Conservation (phyloP, 768 basidiomycete species). For the Kwoniella mangroviensis region DNA sequence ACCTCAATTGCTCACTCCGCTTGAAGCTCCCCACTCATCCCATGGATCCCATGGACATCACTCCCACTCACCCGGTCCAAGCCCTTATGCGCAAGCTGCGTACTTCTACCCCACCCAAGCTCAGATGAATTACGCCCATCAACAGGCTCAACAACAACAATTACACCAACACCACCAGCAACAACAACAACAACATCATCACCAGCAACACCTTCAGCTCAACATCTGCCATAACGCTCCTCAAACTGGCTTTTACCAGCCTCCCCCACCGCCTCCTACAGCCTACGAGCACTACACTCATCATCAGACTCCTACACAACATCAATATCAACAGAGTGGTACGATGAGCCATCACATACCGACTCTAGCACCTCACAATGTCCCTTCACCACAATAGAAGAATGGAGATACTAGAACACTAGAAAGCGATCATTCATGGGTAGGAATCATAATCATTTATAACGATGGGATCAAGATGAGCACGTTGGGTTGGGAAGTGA, state of each 20-base stretch:
- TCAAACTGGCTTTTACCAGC: not conserved
- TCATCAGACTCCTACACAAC: slow-evolving; percentile 1
- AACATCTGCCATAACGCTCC: slow-evolving; percentile 5
- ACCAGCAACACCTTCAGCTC: slow-evolving; percentile 2
- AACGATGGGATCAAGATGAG: not conserved
- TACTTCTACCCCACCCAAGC: slow-evolving; percentile 17
- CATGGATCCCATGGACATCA: slow-evolving; percentile 2
- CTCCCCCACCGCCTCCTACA: not conserved
- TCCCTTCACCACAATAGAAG: slow-evolving; percentile 16
- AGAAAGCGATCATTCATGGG: not conserved
- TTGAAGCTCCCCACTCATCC: slow-evolving; percentile 10
- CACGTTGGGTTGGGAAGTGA: too few species aligned
- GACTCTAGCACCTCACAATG: slow-evolving; percentile 10
- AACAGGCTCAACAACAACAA: slow-evolving; percentile 9
- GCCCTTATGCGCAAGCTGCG: not conserved
- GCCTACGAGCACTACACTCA: slow-evolving; percentile 3
- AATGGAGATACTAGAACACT: not conserved
- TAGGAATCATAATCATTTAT: not conserved
- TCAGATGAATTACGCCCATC: slow-evolving; percentile 19
- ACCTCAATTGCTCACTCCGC: slow-evolving; percentile 16
- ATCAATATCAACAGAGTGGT: too few species aligned
- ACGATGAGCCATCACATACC: not conserved
- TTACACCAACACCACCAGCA: not conserved
- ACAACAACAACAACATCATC: slow-evolving; percentile 1
- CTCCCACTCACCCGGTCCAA: slow-evolving; percentile 1